phyloP scores from a whole-genome alignment of 148 eudicot genomes.

The Nyssa sinensis region DNA sequence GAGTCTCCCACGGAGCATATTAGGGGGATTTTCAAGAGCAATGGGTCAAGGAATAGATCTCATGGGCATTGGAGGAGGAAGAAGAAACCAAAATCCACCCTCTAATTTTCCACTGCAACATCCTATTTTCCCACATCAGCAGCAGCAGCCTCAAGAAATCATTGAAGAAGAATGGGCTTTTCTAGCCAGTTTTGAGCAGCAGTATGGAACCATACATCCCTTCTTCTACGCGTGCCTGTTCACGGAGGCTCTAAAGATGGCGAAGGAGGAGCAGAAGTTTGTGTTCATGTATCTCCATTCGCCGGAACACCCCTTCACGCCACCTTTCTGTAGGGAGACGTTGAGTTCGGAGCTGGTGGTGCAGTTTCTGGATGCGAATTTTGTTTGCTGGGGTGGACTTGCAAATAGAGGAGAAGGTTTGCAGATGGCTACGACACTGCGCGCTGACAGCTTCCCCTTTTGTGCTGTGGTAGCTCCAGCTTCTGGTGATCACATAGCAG shows the following conservation, averaged over 20 bases:
- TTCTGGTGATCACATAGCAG: conserved; percentile 57
- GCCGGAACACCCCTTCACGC: conserved; percentile 72
- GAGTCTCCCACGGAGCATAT: conserved; percentile 61
- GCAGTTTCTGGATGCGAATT: conserved; percentile 80
- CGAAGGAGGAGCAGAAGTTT: conserved; percentile 63
- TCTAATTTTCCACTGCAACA: conserved; percentile 30
- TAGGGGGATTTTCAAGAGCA: conserved; percentile 71
- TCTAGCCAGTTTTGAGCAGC: conserved; percentile 60
- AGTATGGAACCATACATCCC: conserved; percentile 62
- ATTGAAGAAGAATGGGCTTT: conserved; percentile 67
- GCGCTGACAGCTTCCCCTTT: conserved; percentile 67
- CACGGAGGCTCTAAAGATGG: conserved; percentile 61
- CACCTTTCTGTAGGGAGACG: conserved; percentile 62
- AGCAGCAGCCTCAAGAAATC: conserved; percentile 19
- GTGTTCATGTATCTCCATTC: conserved; percentile 80
- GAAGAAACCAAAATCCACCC: conserved; percentile 41
- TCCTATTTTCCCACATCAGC: no score
- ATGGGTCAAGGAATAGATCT: conserved; percentile 57
- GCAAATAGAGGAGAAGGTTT: conserved; percentile 64
- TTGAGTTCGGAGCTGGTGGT: conserved; percentile 69
- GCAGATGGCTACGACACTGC: conserved; percentile 54
- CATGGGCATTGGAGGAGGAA: conserved; percentile 36
- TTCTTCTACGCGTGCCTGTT: conserved; percentile 84
- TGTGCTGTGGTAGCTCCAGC: conserved; percentile 85
- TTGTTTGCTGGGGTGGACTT: conserved; percentile 80